Evolutionary conservation across 495 filamentous ascomycete genomes (phyloP).

Genomic region (Podospora bellae-mahoneyi): DNA sequence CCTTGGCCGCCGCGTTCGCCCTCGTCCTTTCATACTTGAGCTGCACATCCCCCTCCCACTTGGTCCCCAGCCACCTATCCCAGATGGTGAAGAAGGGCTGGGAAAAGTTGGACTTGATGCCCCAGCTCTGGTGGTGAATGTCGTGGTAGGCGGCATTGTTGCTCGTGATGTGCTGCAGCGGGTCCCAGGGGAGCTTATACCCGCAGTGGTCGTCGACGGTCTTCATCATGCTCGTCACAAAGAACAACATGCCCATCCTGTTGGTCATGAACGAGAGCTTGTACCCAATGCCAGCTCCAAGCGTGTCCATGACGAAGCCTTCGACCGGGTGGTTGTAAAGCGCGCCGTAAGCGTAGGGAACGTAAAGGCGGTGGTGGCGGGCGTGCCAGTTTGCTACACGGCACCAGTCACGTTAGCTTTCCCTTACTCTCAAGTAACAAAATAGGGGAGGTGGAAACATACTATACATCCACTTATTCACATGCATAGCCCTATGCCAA

Average conservation of each 20-base stretch:
- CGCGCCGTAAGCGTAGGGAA: conserved; percentile 95
- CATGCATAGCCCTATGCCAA: conserved; percentile 87
- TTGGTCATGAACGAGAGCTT: conserved; percentile 70
- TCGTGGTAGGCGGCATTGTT: conserved; percentile 97
- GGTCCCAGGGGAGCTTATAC: conserved; percentile 92
- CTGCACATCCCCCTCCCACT: conserved; percentile 61
- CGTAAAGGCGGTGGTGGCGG: conserved; percentile 91
- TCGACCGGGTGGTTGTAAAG: conserved; percentile 95
- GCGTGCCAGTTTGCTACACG: conserved; percentile 63
- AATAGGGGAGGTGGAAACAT: conserved; percentile 37
- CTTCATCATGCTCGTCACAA: conserved; percentile 81
- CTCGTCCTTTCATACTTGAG: conserved; percentile 43
- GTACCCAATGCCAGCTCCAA: conserved; percentile 78
- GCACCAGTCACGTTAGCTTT: background rate
- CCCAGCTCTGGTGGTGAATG: conserved; percentile 98
- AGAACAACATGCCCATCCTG: conserved; percentile 81
- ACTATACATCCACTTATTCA: conserved; percentile 97
- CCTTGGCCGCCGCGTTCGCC: conserved; percentile 36
- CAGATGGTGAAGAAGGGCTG: conserved; percentile 88
- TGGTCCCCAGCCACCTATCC: conserved; percentile 69
- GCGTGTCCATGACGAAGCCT: conserved; percentile 88
- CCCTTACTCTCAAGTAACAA: background rate
- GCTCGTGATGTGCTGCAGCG: conserved; percentile 80
- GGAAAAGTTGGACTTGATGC: conserved; percentile 78
- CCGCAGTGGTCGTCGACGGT: conserved; percentile 98